Percentiles rank a stretch among this genome's conserved stretches.
phyloP scores from a whole-genome alignment of 768 basidiomycete genomes.

The Leccinum incarnatum region DNA sequence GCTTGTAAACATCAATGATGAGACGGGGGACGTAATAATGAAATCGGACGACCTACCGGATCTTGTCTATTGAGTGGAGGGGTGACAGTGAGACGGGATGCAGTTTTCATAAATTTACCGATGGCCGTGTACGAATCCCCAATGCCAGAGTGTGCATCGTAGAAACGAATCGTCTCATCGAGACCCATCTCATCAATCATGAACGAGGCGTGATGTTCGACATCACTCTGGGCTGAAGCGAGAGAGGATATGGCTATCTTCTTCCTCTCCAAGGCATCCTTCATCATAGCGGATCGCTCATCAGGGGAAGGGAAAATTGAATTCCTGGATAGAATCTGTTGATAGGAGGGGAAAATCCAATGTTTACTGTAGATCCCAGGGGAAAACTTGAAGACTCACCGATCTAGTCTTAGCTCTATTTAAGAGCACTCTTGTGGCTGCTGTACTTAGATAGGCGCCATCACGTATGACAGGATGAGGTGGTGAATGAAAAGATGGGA shows the following conservation, averaged over 20 bases:
- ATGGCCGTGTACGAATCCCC: not conserved
- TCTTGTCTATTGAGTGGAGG: not conserved
- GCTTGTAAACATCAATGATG: not conserved
- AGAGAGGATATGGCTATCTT: not conserved
- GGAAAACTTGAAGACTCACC: too few relatives aligned
- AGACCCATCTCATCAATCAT: not conserved
- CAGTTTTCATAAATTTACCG: not conserved
- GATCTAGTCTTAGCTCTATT: too few relatives aligned
- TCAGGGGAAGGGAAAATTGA: too few relatives aligned
- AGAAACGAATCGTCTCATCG: not conserved
- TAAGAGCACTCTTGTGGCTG: too few relatives aligned
- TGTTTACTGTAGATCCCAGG: too few relatives aligned
- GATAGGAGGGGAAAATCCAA: too few relatives aligned
- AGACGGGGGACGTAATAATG: not conserved
- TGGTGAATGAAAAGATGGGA: too few relatives aligned
- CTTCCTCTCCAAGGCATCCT: not conserved
- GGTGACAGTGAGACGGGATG: not conserved
- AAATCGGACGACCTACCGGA: not conserved
- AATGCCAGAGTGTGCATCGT: not conserved
- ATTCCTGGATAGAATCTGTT: too few relatives aligned
- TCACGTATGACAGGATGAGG: too few relatives aligned
- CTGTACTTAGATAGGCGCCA: too few relatives aligned
- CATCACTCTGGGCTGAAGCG: not conserved
- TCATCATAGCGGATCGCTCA: not conserved
- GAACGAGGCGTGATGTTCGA: not conserved